phyloP scores from a whole-genome alignment of 371 early-diverging fungal species.

The Mortierella sp. region DNA sequence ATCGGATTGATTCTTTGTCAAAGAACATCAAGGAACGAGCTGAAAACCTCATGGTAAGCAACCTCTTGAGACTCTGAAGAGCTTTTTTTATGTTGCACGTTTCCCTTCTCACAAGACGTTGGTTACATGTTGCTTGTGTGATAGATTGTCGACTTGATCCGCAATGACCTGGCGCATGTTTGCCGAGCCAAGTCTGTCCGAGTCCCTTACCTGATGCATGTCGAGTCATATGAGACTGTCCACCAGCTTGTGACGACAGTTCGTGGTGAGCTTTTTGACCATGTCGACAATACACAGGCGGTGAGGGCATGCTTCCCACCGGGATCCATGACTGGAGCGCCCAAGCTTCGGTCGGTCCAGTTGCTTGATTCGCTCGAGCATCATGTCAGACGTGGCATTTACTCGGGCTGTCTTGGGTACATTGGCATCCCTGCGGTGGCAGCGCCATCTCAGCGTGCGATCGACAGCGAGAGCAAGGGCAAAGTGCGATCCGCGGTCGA shows the following conservation, averaged over 20 bases:
- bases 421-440: constrained; percentile 69
- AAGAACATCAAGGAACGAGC: constrained; percentile 91
- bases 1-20: constrained; percentile 66
- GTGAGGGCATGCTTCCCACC: constrained; percentile 91
- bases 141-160: constrained; percentile 96
- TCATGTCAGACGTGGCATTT: constrained; percentile 82
- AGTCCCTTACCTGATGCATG: constrained; percentile 90
- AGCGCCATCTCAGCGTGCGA: not conserved
- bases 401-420: constrained; percentile 94
- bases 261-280: constrained; percentile 70
- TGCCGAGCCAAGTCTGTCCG: constrained; percentile 76
- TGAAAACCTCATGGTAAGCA: constrained; percentile 93
- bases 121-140: not conserved
- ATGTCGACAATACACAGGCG: constrained; percentile 79
- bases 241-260: constrained; percentile 95
- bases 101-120: not conserved
- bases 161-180: constrained; percentile 90
- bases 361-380: constrained; percentile 84
- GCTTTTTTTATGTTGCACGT: not conserved
- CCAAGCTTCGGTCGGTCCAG: constrained; percentile 90
- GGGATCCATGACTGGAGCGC: constrained; percentile 98
- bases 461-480: constrained; percentile 79
- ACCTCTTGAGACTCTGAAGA: not conserved
- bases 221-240: constrained; percentile 93
- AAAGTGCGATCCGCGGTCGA: constrained; percentile 69